These are phyloP conservation scores for Coemansia sp. DNA, from an alignment of 192 early-diverging fungal species.

Conservation along the genomic window DNA sequence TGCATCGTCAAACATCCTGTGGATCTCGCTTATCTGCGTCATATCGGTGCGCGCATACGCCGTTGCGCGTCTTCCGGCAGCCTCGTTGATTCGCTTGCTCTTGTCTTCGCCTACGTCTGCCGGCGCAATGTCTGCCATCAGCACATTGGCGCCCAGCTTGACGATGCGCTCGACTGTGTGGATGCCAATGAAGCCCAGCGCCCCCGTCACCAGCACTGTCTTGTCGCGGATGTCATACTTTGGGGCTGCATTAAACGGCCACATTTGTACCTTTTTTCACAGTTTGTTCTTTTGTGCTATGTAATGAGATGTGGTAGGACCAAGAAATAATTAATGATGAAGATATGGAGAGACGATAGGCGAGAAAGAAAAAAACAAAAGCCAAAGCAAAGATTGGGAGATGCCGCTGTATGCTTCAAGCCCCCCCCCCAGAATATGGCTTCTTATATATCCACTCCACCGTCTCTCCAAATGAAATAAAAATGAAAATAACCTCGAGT, in stretches of 20 bases:
- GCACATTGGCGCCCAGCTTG: slow-evolving; percentile 12
- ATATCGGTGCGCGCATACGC: slow-evolving; percentile 21
- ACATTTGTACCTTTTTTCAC: not conserved
- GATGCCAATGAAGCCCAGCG: slow-evolving; percentile 21
- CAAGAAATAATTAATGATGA: too few relatives aligned
- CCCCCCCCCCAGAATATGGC: too few relatives aligned
- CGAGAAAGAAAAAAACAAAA: too few relatives aligned
- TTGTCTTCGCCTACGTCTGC: slow-evolving; percentile 7
- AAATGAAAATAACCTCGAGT: not conserved
- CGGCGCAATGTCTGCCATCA: slow-evolving; percentile 18
- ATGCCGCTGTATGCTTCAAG: too few relatives aligned
- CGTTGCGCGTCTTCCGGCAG: not conserved
- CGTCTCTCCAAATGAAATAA: too few relatives aligned
- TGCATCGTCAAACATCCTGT: slow-evolving; percentile 18
- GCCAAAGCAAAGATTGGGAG: too few relatives aligned
- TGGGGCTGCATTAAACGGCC: not conserved
- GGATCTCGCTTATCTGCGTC: slow-evolving; percentile 13
- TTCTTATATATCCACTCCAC: too few relatives aligned
- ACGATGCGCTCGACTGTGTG: slow-evolving; percentile 12
- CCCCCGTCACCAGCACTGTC: slow-evolving; percentile 31
- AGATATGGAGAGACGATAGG: too few relatives aligned
- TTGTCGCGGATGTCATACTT: slow-evolving; percentile 16
- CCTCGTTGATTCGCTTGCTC: not conserved
- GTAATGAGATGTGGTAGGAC: too few relatives aligned
- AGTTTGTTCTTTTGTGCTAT: too few relatives aligned